Base-by-base conservation (phyloP, 306 rosid genomes). In the Quillaja saponaria region DNA sequence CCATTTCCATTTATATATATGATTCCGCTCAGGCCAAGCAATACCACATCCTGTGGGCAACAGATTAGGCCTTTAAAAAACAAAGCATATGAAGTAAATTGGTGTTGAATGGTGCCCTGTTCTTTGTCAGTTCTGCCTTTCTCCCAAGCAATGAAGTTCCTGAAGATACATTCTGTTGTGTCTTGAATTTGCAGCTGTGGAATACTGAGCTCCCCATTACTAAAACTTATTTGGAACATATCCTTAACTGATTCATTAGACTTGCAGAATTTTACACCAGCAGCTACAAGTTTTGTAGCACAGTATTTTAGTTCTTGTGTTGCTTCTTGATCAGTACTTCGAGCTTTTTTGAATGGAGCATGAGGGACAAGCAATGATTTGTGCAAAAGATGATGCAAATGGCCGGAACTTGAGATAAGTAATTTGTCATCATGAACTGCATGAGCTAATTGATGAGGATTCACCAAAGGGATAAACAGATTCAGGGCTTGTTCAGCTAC, bases 381-480 rank as follows among this genome's bases (percentile, higher is more conserved):
- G 49, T 79, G 80, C 75, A 71, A 55, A 33, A 71, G n/a, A 57
- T 79, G 71, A 31, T 74, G 78, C 49, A 79, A 13, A 10, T 79
- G 80, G 11, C 63, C 76, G 0, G 39, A 55, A 4, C 64, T 58
- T 0, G 64, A 35, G 19, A 20, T 12, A 10, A 13, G 4, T 1
- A n/a, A n/a, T n/a, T n/a, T n/a, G n/a, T n/a, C n/a, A n/a, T n/a
- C n/a, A n/a, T n/a, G n/a, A n/a, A n/a, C n/a, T n/a, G n/a, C n/a
- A n/a, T n/a, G n/a, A n/a, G n/a, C n/a, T n/a, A n/a, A n/a, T n/a
- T n/a, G n/a, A n/a, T n/a, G n/a, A n/a, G n/a, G n/a, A n/a, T n/a
- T n/a, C n/a, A 6, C 5, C 39, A 25, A 6, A 5, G 63, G 53
- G 55, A 63, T 69, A 0, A 72, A 78, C 11, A 62, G 66, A 38